Evolutionary conservation across 495 filamentous ascomycete genomes (phyloP).

Genomic region (Paragyromitra xinjiangensis): DNA sequence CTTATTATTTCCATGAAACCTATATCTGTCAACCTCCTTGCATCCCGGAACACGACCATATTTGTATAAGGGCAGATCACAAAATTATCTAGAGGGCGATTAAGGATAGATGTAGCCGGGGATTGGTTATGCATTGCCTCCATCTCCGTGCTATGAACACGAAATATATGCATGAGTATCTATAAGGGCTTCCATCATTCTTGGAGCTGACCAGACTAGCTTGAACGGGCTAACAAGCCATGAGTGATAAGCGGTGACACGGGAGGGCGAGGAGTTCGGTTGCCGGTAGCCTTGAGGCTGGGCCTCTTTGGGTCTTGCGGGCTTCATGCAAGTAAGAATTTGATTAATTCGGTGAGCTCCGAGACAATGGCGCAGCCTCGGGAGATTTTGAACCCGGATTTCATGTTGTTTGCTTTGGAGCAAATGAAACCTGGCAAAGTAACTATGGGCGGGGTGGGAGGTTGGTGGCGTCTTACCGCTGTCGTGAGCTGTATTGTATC

Average conservation of each 20-base stretch:
- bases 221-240: not conserved
- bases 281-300: not conserved
- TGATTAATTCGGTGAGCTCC: conserved; percentile 6
- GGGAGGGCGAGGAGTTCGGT: not conserved
- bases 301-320: not conserved
- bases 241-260: conserved; percentile 37
- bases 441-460: conserved; percentile 4
- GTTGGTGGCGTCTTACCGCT: conserved; percentile 45
- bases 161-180: not conserved
- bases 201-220: conserved; percentile 7
- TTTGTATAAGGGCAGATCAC: conserved; percentile 6
- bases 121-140: not conserved
- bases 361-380: conserved; percentile 4
- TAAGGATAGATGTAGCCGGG: not conserved
- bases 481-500: conserved; percentile 20
- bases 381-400: not conserved
- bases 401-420: conserved; percentile 12
- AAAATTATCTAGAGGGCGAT: conserved; percentile 11
- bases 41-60: not conserved
- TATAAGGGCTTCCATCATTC: conserved; percentile 12
- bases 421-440: conserved; percentile 10
- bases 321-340: not conserved
- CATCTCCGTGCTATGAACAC: conserved; percentile 4
- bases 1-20: conserved; percentile 7
- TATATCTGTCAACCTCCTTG: not conserved